Evolutionary conservation across 2,329 filamentous ascomycete species (phyloP).

Genomic region (Conoideocrella luteorostrata): DNA sequence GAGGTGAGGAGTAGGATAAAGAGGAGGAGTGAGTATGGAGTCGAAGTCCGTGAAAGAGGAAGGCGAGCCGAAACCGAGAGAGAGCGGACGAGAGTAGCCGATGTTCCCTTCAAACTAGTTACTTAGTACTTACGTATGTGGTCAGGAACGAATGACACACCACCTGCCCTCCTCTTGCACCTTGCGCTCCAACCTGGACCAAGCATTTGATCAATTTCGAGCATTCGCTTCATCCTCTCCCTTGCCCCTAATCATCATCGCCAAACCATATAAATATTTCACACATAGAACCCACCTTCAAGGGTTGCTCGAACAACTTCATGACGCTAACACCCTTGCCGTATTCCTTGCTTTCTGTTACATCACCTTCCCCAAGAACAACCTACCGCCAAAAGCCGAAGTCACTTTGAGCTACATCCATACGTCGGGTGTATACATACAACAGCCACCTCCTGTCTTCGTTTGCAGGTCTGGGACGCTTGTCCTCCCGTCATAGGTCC

Average conservation of each 20-base stretch:
- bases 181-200: not conserved
- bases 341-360: not conserved
- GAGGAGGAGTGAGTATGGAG: not conserved
- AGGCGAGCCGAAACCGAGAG: not conserved
- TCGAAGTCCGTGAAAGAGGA: not conserved
- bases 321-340: not conserved
- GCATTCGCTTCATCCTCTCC: not conserved
- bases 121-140: no score
- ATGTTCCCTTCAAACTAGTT: constrained; percentile 4
- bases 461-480: constrained; percentile 4
- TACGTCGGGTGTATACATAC: not conserved
- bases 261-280: not conserved
- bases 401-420: not conserved
- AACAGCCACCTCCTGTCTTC: not conserved
- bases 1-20: not conserved
- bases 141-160: not conserved
- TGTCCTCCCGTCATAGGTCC: constrained; percentile 4
- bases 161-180: not conserved
- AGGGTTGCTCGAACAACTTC: no score
- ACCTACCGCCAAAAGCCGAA: no score
- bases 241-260: not conserved
- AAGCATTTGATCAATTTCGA: not conserved
- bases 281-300: no score
- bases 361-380: no score
- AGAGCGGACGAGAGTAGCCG: constrained; percentile 1